These are phyloP conservation scores for Herpetomonas tarakana DNA, from an alignment of 208 protist species.

Conservation along the genomic window DNA sequence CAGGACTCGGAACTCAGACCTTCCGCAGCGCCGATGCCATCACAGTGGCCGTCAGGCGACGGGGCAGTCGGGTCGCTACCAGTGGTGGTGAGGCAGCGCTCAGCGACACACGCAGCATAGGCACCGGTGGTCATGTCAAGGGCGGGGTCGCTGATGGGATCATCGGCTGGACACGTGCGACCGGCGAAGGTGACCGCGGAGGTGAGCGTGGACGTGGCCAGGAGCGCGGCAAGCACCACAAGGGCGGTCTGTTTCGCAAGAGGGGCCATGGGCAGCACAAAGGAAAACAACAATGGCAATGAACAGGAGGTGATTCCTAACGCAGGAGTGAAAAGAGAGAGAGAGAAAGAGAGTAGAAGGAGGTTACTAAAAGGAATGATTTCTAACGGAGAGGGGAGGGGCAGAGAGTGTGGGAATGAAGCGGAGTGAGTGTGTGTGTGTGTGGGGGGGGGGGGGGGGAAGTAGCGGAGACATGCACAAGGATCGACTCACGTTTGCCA, in stretches of 20 bases:
- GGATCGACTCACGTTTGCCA: too few relatives aligned
- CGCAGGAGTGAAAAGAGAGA: background rate
- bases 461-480: too few relatives aligned
- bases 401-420: too few relatives aligned
- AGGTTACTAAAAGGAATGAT: background rate
- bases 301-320: too few relatives aligned
- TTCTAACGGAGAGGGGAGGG: background rate
- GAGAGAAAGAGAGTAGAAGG: background rate
- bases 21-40: slow-evolving; percentile 28
- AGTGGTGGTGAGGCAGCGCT: slow-evolving; percentile 27
- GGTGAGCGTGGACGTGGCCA: slow-evolving; percentile 3
- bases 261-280: background rate
- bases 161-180: background rate
- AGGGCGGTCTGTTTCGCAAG: background rate
- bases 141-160: slow-evolving; percentile 15
- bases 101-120: slow-evolving; percentile 18
- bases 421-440: too few relatives aligned
- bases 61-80: slow-evolving; percentile 10
- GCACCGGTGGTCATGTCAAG: slow-evolving; percentile 14
- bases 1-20: slow-evolving; percentile 12
- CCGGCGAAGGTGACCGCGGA: background rate
- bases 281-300: slow-evolving; percentile 5
- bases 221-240: slow-evolving; percentile 1
- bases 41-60: slow-evolving; percentile 21
- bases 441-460: too few relatives aligned